phyloP scores from a whole-genome alignment of 2,329 filamentous ascomycete genomes.

The Penicillium griseofulvum region DNA sequence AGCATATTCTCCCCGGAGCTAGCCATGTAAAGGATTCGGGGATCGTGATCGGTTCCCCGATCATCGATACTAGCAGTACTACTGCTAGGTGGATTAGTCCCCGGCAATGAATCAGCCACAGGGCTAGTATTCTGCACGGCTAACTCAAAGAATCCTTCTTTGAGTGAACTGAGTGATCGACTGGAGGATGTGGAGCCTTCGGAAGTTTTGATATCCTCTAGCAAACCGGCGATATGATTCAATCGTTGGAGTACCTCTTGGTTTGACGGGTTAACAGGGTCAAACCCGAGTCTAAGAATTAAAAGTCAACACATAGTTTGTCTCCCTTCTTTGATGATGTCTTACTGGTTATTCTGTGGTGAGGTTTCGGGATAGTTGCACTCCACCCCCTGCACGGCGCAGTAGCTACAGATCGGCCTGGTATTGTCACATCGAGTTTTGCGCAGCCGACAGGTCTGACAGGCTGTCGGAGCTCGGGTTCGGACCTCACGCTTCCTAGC shows the following conservation, averaged over 20 bases:
- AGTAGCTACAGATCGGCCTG: constrained; percentile 26
- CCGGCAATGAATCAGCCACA: constrained; percentile 8
- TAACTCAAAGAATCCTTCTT: constrained; percentile 17
- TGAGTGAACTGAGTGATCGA: constrained; percentile 18
- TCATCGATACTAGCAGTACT: constrained; percentile 14
- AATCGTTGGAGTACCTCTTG: constrained; percentile 22
- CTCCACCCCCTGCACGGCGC: constrained; percentile 19
- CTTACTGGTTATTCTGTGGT: constrained; percentile 21
- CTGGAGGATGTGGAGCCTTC: constrained; percentile 15
- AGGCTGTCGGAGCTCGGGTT: constrained; percentile 26
- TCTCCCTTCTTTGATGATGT: not conserved
- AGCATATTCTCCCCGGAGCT: constrained; percentile 24
- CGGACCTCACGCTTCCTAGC: constrained; percentile 23
- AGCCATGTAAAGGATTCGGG: constrained; percentile 19
- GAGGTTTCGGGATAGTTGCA: constrained; percentile 26
- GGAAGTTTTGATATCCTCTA: constrained; percentile 23
- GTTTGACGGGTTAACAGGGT: constrained; percentile 13
- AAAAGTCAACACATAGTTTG: not conserved
- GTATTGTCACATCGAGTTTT: constrained; percentile 27
- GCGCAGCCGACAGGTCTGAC: constrained; percentile 25
- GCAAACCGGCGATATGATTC: constrained; percentile 19
- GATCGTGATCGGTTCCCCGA: constrained; percentile 17
- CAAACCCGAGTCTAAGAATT: constrained; percentile 14
- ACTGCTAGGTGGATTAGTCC: constrained; percentile 4
- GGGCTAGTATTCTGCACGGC: constrained; percentile 15